Evolutionary conservation across 2,329 filamentous ascomycete genomes (phyloP).

Genomic region (Fusarium graminum): DNA sequence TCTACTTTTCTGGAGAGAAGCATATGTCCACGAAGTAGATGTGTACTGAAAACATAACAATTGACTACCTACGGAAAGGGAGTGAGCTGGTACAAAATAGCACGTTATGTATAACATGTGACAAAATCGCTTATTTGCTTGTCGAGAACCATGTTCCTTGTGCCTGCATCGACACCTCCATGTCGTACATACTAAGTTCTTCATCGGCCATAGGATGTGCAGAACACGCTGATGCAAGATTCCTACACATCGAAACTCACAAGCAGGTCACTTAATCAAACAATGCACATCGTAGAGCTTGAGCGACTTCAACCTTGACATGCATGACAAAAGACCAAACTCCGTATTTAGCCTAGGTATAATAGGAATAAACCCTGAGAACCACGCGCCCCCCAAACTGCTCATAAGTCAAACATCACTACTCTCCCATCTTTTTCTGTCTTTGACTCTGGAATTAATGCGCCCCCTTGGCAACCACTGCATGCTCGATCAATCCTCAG

Average conservation of each 20-base stretch:
- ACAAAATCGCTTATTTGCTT: neutral
- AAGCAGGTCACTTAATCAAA: neutral
- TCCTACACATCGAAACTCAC: neutral
- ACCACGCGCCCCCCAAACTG: slow-evolving; percentile 38
- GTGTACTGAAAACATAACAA: slow-evolving; percentile 2
- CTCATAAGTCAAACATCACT: slow-evolving; percentile 26
- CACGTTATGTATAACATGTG: neutral
- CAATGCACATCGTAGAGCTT: neutral
- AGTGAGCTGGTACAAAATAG: neutral
- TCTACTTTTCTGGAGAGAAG: neutral
- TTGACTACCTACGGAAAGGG: slow-evolving; percentile 3
- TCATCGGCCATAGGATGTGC: neutral
- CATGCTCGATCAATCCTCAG: slow-evolving; percentile 24
- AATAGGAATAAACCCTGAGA: slow-evolving; percentile 45
- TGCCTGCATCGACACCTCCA: neutral
- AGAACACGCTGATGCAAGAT: neutral
- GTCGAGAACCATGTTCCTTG: neutral
- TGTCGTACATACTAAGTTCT: neutral
- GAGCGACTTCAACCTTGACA: slow-evolving; percentile 19
- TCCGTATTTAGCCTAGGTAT: slow-evolving; percentile 49
- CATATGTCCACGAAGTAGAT: slow-evolving; percentile 13
- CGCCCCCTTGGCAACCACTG: slow-evolving; percentile 18
- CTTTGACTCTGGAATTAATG: slow-evolving; percentile 34
- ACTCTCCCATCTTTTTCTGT: slow-evolving; percentile 13
- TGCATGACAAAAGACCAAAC: slow-evolving; percentile 36